Conservation (phyloP, 2,329 filamentous ascomycete genomes). For the Macroventuria anomochaeta region DNA sequence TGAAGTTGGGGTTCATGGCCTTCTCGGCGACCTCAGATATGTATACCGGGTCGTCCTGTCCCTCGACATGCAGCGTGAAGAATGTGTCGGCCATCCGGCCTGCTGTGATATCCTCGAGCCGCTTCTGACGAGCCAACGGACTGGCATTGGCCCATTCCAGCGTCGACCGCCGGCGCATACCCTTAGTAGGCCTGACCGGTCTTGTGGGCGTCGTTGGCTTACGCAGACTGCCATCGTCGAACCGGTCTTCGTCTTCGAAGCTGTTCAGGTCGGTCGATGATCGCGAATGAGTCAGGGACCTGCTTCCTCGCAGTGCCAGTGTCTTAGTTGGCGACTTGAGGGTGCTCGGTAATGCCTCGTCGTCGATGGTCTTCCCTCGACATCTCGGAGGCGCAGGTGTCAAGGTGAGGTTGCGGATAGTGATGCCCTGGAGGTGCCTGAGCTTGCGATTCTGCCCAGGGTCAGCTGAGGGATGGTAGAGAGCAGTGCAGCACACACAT, state of each 20-base stretch:
- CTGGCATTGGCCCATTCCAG: constrained; percentile 68
- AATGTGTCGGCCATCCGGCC: constrained; percentile 83
- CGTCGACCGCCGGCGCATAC: constrained; percentile 63
- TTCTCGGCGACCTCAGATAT: constrained; percentile 81
- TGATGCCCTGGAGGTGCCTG: constrained; percentile 85
- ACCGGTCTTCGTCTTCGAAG: neutral
- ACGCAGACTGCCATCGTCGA: constrained; percentile 22
- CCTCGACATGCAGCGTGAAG: constrained; percentile 79
- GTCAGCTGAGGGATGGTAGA: no score
- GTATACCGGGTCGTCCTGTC: constrained; percentile 75
- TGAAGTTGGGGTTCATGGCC: constrained; percentile 91
- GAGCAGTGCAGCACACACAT: constrained; percentile 29
- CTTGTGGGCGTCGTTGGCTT: constrained; percentile 30
- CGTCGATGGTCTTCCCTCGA: constrained; percentile 72
- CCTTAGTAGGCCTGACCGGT: constrained; percentile 44
- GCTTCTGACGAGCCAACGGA: constrained; percentile 70
- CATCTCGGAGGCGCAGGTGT: constrained; percentile 56
- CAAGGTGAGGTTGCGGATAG: constrained; percentile 85
- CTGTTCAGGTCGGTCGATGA: constrained; percentile 62
- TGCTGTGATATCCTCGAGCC: constrained; percentile 74
- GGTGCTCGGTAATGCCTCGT: constrained; percentile 72
- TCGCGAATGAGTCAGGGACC: constrained; percentile 62
- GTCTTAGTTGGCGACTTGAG: constrained; percentile 72
- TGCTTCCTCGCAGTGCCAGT: constrained; percentile 58
- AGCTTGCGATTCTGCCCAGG: constrained; percentile 76